Percentiles rank a stretch among this genome's conserved stretches.
Conservation (phyloP, 2,329 filamentous ascomycete genomes). For the Arthrobotrys sphaeroides region DNA sequence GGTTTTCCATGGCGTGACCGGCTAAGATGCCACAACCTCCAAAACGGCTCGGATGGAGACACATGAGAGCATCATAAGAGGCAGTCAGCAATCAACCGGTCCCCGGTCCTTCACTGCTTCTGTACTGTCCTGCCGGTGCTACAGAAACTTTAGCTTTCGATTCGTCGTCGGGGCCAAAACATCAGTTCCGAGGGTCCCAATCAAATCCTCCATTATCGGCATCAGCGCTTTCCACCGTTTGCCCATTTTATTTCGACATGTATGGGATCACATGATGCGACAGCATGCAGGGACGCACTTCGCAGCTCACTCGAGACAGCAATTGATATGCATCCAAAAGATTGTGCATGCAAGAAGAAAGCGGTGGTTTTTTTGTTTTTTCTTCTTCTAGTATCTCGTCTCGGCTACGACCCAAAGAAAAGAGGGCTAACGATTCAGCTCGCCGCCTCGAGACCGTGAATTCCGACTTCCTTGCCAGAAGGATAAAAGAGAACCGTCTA, state of each 20-base stretch:
- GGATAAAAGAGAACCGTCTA: constrained; percentile 35
- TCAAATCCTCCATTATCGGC: neutral
- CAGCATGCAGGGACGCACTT: constrained; percentile 45
- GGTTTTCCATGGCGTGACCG: constrained; percentile 51
- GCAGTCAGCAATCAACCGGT: constrained; percentile 33
- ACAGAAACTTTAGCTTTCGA: neutral
- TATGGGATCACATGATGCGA: constrained; percentile 47
- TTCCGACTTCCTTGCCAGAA: constrained; percentile 25
- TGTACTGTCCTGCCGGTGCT: neutral
- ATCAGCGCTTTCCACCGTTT: neutral
- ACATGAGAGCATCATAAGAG: constrained; percentile 36
- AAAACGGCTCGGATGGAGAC: constrained; percentile 26
- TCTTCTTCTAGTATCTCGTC: constrained; percentile 2
- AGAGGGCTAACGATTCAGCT: constrained; percentile 18
- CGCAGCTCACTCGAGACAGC: constrained; percentile 16
- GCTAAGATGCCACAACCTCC: constrained; percentile 46
- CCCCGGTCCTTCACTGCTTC: constrained; percentile 1
- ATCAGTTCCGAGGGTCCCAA: constrained; percentile 22
- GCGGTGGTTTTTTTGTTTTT: constrained; percentile 13
- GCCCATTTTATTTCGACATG: constrained; percentile 4
- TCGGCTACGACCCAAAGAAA: constrained; percentile 16
- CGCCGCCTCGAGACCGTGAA: constrained; percentile 8
- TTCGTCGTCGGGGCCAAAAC: constrained; percentile 25
- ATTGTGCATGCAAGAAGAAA: constrained; percentile 38
- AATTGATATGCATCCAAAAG: constrained; percentile 37